Conservation (phyloP, 495 filamentous ascomycete genomes). For the Astrocystis sublimbata region DNA sequence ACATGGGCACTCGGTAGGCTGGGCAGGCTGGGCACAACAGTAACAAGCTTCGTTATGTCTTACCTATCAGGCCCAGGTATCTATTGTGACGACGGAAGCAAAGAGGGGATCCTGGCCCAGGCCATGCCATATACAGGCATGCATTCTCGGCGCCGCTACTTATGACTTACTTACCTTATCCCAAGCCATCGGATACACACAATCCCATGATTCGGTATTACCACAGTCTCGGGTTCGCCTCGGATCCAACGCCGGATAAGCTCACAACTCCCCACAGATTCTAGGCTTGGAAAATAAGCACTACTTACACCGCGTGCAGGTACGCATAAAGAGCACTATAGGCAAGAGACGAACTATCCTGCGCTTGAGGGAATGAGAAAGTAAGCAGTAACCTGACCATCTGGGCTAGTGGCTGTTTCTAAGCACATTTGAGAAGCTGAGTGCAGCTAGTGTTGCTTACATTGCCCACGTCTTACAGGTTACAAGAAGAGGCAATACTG, state of each 20-base stretch:
- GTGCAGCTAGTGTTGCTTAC: too few species aligned
- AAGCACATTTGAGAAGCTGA: background rate
- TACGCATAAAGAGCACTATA: background rate
- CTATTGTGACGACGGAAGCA: too few species aligned
- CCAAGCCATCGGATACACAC: background rate
- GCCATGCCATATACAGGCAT: background rate
- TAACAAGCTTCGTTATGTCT: background rate
- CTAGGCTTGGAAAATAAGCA: background rate
- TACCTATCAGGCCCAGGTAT: too few species aligned
- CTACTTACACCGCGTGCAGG: background rate
- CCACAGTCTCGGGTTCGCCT: slow-evolving; percentile 2
- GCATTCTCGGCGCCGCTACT: background rate
- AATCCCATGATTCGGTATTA: background rate
- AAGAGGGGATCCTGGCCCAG: background rate
- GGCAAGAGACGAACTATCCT: background rate
- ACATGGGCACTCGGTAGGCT: background rate
- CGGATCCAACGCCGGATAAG: background rate
- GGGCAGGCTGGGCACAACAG: background rate
- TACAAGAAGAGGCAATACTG: too few species aligned
- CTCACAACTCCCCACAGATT: background rate
- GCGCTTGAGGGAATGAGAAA: background rate
- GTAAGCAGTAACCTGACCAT: background rate
- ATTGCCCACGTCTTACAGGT: too few species aligned
- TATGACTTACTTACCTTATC: too few species aligned
- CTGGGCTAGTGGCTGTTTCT: background rate